Conservation (phyloP, 2,329 filamentous ascomycete genomes). For the Aureobasidium sp. region DNA sequence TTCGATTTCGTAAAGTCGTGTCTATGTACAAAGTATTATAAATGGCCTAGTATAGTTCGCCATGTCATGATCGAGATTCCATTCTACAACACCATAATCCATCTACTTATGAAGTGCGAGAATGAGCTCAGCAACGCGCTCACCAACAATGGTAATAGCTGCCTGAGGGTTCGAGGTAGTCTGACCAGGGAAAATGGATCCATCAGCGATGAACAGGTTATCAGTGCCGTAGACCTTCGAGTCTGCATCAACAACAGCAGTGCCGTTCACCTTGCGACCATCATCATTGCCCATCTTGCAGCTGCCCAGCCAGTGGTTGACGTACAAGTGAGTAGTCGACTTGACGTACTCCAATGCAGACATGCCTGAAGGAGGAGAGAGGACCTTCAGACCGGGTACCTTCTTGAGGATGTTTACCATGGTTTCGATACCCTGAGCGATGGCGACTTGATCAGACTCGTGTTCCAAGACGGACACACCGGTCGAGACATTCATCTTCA, state of each 20-base stretch:
- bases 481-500: conserved; percentile 6
- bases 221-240: conserved; percentile 14
- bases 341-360: conserved; percentile 7
- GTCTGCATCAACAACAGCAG: conserved; percentile 6
- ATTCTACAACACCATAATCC: neutral
- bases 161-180: conserved; percentile 41
- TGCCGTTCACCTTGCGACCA: neutral
- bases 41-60: neutral
- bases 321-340: conserved; percentile 1
- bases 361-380: conserved; percentile 1
- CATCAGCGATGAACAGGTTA: conserved; percentile 14
- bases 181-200: conserved; percentile 11
- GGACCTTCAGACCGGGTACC: neutral
- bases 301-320: conserved; percentile 12
- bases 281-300: conserved; percentile 11
- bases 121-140: conserved; percentile 49
- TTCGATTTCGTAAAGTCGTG: neutral
- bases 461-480: neutral
- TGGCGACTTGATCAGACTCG: neutral
- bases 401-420: conserved; percentile 2
- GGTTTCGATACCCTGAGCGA: conserved; percentile 1
- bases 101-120: conserved; percentile 29
- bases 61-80: neutral
- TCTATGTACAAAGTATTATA: neutral
- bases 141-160: conserved; percentile 55